Conservation (phyloP, 2,329 filamentous ascomycete genomes). For the Monosporascus sp. region DNA sequence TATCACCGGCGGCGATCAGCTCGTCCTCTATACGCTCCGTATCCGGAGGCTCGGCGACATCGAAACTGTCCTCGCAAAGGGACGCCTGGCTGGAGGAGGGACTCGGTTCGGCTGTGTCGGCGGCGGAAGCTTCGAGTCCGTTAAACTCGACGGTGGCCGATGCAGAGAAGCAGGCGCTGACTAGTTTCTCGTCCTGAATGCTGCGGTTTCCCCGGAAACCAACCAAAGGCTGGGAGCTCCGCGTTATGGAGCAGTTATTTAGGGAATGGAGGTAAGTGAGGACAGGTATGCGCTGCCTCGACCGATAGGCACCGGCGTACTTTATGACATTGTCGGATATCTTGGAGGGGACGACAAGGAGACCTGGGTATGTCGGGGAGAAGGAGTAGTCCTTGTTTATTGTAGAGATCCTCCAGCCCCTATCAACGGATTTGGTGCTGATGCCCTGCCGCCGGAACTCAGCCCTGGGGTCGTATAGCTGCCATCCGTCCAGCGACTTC, state of each 20-base stretch:
- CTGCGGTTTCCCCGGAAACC: conserved; percentile 84
- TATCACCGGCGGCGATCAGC: conserved; percentile 48
- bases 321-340: conserved; percentile 98
- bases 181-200: conserved; percentile 90
- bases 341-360: conserved; percentile 77
- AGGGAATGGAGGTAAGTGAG: conserved; percentile 92
- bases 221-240: conserved; percentile 86
- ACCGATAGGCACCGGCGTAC: conserved; percentile 85
- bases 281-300: conserved; percentile 79
- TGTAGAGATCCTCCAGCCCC: conserved; percentile 81
- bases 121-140: conserved; percentile 25
- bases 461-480: conserved; percentile 75
- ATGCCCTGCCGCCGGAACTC: conserved; percentile 89
- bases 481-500: conserved; percentile 72
- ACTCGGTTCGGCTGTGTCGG: conserved; percentile 31
- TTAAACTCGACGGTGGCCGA: conserved; percentile 42
- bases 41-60: conserved; percentile 52
- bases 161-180: conserved; percentile 86
- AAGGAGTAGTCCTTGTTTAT: conserved; percentile 90
- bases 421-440: conserved; percentile 69
- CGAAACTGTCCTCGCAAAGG: conserved; percentile 31
- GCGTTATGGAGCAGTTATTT: conserved; percentile 94
- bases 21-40: conserved; percentile 66
- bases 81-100: conserved; percentile 48
- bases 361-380: conserved; percentile 83